These are phyloP conservation scores for Gillenia trifoliata DNA, from an alignment of 306 rosid species.

Conservation along the genomic window DNA sequence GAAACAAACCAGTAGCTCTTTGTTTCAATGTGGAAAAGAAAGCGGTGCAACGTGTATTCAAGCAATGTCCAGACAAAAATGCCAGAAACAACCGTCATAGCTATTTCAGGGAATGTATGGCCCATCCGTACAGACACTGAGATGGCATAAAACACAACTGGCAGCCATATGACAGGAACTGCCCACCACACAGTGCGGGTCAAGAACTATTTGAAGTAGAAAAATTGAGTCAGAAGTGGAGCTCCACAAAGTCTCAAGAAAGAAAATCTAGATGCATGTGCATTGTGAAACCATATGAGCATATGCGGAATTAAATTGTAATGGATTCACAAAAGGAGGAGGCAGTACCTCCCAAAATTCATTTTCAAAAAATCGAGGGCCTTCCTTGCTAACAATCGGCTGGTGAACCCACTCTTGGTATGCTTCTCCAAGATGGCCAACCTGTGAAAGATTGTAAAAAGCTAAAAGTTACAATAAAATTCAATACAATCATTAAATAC, in stretches of 20 bases:
- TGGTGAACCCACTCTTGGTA: constrained; percentile 97
- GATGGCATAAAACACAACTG: constrained; percentile 64
- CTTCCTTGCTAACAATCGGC: constrained; percentile 81
- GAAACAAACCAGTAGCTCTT: constrained; percentile 77
- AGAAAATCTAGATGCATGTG: background rate
- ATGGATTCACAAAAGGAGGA: background rate
- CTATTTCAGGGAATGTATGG: constrained; percentile 44
- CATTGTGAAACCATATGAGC: background rate
- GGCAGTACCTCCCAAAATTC: constrained; percentile 72
- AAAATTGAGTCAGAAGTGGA: constrained; percentile 26
- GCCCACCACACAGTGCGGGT: constrained; percentile 97
- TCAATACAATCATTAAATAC: background rate
- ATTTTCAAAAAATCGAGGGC: constrained; percentile 81
- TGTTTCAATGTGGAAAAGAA: constrained; percentile 87
- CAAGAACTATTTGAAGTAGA: constrained; percentile 60
- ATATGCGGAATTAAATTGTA: too few species aligned
- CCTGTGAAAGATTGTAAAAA: constrained; percentile 42
- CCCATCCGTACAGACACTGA: constrained; percentile 68
- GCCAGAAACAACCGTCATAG: constrained; percentile 50
- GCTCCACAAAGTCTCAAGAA: background rate
- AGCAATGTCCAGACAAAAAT: constrained; percentile 70
- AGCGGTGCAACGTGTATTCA: constrained; percentile 83
- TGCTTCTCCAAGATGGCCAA: constrained; percentile 88
- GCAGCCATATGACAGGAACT: constrained; percentile 85
- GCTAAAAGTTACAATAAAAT: background rate